These are phyloP conservation scores for Xylaria polymorpha DNA, from an alignment of 2,329 filamentous ascomycete species.

Conservation along the genomic window DNA sequence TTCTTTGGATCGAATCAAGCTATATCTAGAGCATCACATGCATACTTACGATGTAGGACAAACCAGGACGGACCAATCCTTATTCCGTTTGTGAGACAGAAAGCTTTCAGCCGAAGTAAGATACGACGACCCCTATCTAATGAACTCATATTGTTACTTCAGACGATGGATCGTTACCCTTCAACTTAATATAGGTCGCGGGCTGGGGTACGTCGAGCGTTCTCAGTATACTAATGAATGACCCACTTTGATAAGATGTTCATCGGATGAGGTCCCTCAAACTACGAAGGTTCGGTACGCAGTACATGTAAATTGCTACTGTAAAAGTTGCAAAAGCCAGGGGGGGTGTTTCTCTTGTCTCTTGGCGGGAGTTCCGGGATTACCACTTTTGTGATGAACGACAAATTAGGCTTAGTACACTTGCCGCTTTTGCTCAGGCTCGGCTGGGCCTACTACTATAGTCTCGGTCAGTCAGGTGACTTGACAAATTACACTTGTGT, in stretches of 20 bases:
- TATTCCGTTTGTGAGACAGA: background rate
- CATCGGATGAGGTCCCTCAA: too few relatives aligned
- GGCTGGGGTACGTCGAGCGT: background rate
- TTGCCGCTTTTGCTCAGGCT: conserved; percentile 1
- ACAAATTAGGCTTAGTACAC: background rate
- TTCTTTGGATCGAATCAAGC: background rate
- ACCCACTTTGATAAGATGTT: background rate
- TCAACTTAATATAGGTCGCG: background rate
- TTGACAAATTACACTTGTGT: too few relatives aligned
- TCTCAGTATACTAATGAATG: background rate
- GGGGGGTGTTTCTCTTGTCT: too few relatives aligned
- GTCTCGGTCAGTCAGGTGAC: background rate
- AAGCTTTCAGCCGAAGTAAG: background rate
- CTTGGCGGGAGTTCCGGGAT: background rate
- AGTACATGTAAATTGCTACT: too few relatives aligned
- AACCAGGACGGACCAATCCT: background rate
- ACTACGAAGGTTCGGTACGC: too few relatives aligned
- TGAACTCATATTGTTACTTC: background rate
- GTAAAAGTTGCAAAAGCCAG: background rate
- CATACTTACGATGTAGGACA: background rate
- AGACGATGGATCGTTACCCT: background rate
- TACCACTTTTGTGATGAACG: background rate
- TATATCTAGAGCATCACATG: background rate
- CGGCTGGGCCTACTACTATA: background rate
- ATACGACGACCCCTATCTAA: background rate